Conservation (phyloP, 768 basidiomycete genomes). For the Strobilomyces dryophilus region DNA sequence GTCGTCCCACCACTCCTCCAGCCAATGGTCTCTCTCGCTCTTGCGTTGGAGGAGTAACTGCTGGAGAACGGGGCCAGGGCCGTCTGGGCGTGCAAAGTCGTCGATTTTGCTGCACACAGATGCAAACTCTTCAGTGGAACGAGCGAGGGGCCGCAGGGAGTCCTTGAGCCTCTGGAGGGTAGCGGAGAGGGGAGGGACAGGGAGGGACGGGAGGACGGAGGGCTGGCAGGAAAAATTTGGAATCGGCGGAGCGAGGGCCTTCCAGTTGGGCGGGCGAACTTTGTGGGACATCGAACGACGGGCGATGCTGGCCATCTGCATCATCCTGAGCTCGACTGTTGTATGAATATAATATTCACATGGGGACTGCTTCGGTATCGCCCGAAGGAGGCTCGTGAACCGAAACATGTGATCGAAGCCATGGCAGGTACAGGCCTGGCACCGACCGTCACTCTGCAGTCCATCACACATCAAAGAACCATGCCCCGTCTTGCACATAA, state of each 20-base stretch:
- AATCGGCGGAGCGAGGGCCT: constrained; percentile 59
- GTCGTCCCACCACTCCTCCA: constrained; percentile 96
- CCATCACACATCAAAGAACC: no score
- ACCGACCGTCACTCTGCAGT: not conserved
- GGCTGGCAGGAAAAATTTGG: constrained; percentile 65
- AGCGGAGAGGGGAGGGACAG: constrained; percentile 62
- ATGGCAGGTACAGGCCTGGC: no score
- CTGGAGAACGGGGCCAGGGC: constrained; percentile 56
- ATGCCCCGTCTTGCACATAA: not conserved
- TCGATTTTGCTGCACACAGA: constrained; percentile 61
- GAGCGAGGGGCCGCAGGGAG: constrained; percentile 70
- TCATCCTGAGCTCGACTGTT: not conserved
- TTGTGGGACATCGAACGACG: constrained; percentile 17
- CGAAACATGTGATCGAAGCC: no score
- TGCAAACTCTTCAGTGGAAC: constrained; percentile 53
- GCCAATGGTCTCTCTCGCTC: constrained; percentile 66
- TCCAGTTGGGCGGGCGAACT: constrained; percentile 60
- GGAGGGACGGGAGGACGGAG: constrained; percentile 58
- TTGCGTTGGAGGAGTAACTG: constrained; percentile 53
- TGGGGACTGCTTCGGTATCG: not conserved
- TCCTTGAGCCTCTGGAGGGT: constrained; percentile 70
- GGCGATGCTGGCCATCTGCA: not conserved
- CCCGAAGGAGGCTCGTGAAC: not conserved
- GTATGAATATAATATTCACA: constrained; percentile 9
- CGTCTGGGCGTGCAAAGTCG: constrained; percentile 44